Base-by-base conservation (phyloP, 2,329 filamentous ascomycete genomes). In the Aspergillus bombycis region DNA sequence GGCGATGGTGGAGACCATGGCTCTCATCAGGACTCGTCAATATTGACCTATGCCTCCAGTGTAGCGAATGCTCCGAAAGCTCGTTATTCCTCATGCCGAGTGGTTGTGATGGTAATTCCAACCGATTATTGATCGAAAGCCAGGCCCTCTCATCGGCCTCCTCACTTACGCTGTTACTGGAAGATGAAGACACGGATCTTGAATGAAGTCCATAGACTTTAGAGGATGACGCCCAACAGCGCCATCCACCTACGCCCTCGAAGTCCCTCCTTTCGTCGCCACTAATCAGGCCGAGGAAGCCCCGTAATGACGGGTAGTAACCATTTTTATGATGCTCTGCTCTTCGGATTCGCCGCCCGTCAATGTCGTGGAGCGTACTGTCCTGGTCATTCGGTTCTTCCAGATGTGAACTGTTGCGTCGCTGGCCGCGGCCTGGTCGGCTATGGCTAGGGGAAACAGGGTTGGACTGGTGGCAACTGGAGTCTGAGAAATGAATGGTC, bases 161-260 rank as follows among this genome's bases (percentile, higher is more conserved):
- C 26, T 70, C 69, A 36, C 57, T 61, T 21, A 67, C 30, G 60
- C 68, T 72, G 16, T 67, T 66, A 19, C 64, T 57, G 10, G 72
- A 67, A 1, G 73, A 71, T 8, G 72, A 73, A 3, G 74, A 72
- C 5, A 59, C 58, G 1, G 70, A 71, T 48, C 67, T 67, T 28
- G 70, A 63, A 23, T 67, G 55, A 58, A 70, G 69, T 6, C 70
- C 69, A 5, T 67, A 67, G 19, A 65, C 63, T 58, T 67, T 72
- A 19, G 65, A 67, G 7, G 61, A 65, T 23, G 62, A 65, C 26
- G 61, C 66, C 57, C 63, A 64, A 63, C 61, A 70, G 41, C 77
- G 71, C 79, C 79, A 81, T 26, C 79, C 79, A 11, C 79, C 79
- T 6, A 81, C 72, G 4, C 79, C 79, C 70, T 81, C 79, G 62